Percentiles rank a stretch among this genome's conserved stretches.
phyloP scores from a whole-genome alignment of 108 stramenopile species.

The Conticribra guillardii region DNA sequence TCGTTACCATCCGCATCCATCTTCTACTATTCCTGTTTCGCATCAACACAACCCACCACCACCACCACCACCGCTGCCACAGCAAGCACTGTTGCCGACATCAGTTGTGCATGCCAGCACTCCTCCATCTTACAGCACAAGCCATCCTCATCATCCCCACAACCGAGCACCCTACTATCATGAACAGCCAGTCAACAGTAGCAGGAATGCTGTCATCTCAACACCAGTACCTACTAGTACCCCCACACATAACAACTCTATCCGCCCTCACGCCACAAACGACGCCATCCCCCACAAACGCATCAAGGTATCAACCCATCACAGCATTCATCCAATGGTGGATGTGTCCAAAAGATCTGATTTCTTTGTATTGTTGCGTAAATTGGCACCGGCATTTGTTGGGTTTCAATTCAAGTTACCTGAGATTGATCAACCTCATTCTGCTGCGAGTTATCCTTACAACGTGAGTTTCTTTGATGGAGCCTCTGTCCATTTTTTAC shows the following conservation, averaged over 20 bases:
- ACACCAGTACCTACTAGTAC: constrained; percentile 5
- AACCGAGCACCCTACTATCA: neutral
- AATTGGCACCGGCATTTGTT: constrained; percentile 26
- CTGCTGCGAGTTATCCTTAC: neutral
- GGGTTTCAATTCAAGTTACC: constrained; percentile 37
- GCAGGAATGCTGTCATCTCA: no score
- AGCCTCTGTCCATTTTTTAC: no score
- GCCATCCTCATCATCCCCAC: neutral
- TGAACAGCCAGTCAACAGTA: no score
- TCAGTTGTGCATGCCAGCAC: no score
- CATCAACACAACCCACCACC: no score
- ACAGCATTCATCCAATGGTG: constrained; percentile 8
- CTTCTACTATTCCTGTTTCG: neutral
- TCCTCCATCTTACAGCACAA: constrained; percentile 3
- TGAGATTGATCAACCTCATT: constrained; percentile 12
- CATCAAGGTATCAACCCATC: constrained; percentile 19
- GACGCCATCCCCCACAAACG: no score
- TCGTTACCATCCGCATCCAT: neutral
- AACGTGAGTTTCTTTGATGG: no score
- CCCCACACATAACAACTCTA: no score
- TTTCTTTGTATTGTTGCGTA: constrained; percentile 27
- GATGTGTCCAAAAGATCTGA: constrained; percentile 23
- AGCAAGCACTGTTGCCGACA: no score
- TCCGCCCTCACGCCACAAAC: no score
- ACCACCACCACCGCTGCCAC: no score